Base-by-base conservation (phyloP, 2,329 filamentous ascomycete species). In the Trichocomaceae sp. region DNA sequence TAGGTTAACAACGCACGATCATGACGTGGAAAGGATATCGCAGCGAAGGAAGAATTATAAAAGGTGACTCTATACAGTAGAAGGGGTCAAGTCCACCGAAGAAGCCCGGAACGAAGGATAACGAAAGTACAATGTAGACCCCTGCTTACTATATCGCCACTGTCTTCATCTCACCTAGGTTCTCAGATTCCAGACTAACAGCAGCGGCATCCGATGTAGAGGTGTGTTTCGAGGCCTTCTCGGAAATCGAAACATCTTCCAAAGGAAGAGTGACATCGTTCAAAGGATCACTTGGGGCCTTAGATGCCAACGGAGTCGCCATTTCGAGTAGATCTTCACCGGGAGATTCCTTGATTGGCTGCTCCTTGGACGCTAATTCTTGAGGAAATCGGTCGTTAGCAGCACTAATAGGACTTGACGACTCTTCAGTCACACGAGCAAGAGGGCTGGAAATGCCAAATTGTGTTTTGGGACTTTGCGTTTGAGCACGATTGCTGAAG, bases 151-250 rank as follows among this genome's bases (percentile, higher is more conserved):
- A 76, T 54, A 76, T 75, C 37, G 71, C 67, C 60, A 77, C 72
- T 57, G 71, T 76, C 63, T 75, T 77, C 74, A 77, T 77, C 61
- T 75, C 74, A 48, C 71, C 73, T 54, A 73, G 66, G 57, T 67
- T 72, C 61, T 68, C 72, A 35, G 63, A 67, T 49, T 70, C 73
- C 61, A 69, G 62, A 56, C 59, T 65, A 31, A 59, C 62, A 48
- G 66, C 61, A 13, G 67, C 60, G 50, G 56, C 63, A 15, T 53
- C 51, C 42, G 62, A 63, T 10, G 50, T 64, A 64, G 19, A 63
- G 63, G 50, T 68, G 62, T 50, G 56, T 61, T 53, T 66, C 66
- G 47, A 66, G 62, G 23, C 51, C 61, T 70, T 70, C 29, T 70
- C 68, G 20, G 59, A 66, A 15, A 57, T 50, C 57, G 68, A 68